Evolutionary conservation across 306 rosid genomes (phyloP).

Genomic region (Rubus idaeus): DNA sequence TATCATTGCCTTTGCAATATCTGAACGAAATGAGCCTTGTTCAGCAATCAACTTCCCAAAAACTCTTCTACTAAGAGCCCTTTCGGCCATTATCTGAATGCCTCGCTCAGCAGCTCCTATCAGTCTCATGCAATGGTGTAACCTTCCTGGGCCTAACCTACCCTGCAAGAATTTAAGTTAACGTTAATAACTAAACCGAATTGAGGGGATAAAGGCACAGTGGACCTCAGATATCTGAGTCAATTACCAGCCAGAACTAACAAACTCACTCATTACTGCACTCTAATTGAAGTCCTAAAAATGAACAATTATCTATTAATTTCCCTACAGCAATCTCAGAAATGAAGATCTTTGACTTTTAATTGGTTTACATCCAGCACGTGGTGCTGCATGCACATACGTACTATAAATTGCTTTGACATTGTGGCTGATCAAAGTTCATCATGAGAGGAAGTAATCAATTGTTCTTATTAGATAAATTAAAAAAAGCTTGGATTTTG

Average conservation of each 20-base stretch:
- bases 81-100: slow-evolving; percentile 75
- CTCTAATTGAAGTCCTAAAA: not conserved
- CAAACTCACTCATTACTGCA: not conserved
- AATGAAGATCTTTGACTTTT: not conserved
- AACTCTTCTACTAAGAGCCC: slow-evolving; percentile 78
- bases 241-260: no score
- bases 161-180: slow-evolving; percentile 54
- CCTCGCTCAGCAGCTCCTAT: slow-evolving; percentile 95
- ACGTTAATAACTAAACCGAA: not conserved
- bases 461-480: not conserved
- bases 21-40: slow-evolving; percentile 87
- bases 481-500: not conserved
- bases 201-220: not conserved
- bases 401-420: not conserved
- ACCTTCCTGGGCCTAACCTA: slow-evolving; percentile 95
- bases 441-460: slow-evolving; percentile 1
- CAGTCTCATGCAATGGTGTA: slow-evolving; percentile 98
- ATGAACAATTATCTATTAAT: not conserved
- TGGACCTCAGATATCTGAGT: not conserved
- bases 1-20: slow-evolving; percentile 71
- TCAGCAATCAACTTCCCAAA: slow-evolving; percentile 90
- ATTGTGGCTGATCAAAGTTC: slow-evolving; percentile 8
- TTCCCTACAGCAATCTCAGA: not conserved
- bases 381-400: not conserved
- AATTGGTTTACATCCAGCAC: not conserved